Evolutionary conservation across 2,329 filamentous ascomycete species (phyloP), one percentile per base, ranked within the genome.

Genomic region (Cylindrodendrum hubeiense): DNA sequence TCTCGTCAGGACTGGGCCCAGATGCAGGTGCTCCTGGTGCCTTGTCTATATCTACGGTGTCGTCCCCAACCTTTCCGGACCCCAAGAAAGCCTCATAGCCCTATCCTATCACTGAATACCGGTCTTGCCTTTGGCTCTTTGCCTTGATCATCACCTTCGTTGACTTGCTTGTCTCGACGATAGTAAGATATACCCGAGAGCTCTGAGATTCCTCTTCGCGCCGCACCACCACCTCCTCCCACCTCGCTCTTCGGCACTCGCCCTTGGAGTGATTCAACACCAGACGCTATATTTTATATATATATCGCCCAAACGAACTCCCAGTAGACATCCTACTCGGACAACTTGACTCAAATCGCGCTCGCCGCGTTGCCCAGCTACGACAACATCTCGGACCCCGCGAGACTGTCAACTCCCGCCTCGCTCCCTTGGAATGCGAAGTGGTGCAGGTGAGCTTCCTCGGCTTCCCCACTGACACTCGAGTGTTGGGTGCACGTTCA

Each of bases 31-130:
- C 55, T 68, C 56, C 63, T 66, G 66, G 66, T 70, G 70, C 71
- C 69, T 74, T 72, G 70, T 69, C 72, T 74, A 74, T 74, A 74
- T 72, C 63, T 74, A 74, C 68, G 52, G 70, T 70, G 69, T 58
- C 44, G 67, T 67, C 69, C 72, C 72, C 72, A 63, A 67, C 66
- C 66, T 59, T 60, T 60, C 59, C 60, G 51, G 51, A 62, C 57
- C 57, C 54, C 62, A 65, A 60, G 53, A 66, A 71, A 74, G 67
- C 64, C 43, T 74, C 53, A 52, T 68, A 56, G 67, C 57, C 63
- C 44, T 59, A 59, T 46, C 39, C 19, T 37, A 64, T 55, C 50
- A 60, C 46, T 46, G 44, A 60, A 51, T 60, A 50, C 28, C 12
- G 26, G 47, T 39, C 47, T 56, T 46, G 46, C 17, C 53, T 46